Base-by-base conservation (phyloP, 2,329 filamentous ascomycete genomes). In the Trichoderma afroharzianum region DNA sequence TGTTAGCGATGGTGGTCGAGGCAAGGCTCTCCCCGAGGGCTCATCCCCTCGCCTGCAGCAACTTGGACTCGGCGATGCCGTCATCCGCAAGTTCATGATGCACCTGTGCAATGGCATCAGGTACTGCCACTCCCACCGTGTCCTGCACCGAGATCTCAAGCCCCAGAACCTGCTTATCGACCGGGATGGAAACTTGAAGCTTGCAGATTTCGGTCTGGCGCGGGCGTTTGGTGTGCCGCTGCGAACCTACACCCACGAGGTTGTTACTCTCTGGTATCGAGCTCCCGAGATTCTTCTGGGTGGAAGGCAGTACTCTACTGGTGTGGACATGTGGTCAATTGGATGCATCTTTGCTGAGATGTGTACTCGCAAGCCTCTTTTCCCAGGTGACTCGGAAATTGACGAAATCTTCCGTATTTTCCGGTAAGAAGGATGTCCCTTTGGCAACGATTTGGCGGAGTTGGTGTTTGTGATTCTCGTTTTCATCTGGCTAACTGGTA, bases 331-430 rank as follows among this genome's bases (percentile, higher is more conserved):
- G 93, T 97, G 94, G 94, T 96, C 93, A 36, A 91, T 95, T 63
- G 94, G 94, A 73, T 96, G 94, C 81, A 97, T 97, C 82, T 97
- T 97, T 81, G 94, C 95, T 11, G 94, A 97, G 82, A 97, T 97
- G 95, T 97, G 93, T 83, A 97, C 94, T 2, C 90, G 93, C 78
- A 97, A 97, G 83, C 94, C 94, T 6, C 86, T 97, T 57, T 97
- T 97, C 85, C 94, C 94, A 14, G 94, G 94, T 72, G 94, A 97
- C 80, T 96, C 93, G 92, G 82, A 83, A 67, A 83, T 83, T 78
- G 82, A 83, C 72, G 81, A 83, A 74, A 83, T 83, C 74, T 83
- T 83, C 75, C 83, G 81, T 72, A 83, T 83, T 80, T 97, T 97
- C 90, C 89, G 91, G 93, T 94, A 85, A 77, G 67, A 36, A 33